phyloP scores from a whole-genome alignment of 2,329 filamentous ascomycete genomes.

The Zymoseptoria passerinii region DNA sequence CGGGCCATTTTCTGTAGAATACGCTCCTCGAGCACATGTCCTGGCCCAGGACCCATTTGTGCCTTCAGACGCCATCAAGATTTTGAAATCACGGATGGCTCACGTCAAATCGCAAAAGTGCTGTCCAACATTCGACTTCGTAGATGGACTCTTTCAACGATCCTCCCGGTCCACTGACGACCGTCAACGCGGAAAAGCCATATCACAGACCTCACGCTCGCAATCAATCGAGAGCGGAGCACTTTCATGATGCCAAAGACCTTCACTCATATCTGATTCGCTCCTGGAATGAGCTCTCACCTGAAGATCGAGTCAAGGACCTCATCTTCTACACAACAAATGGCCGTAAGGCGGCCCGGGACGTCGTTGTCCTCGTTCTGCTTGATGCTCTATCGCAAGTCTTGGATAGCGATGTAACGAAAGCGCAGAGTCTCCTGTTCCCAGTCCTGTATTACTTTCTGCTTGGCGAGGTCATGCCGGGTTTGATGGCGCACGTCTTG shows the following conservation, averaged over 20 bases:
- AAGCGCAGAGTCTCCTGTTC: not conserved
- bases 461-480: constrained; percentile 9
- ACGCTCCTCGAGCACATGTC: too few relatives aligned
- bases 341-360: constrained; percentile 6
- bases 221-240: not conserved
- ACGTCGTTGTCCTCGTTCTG: constrained; percentile 1
- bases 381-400: constrained; percentile 1
- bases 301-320: not conserved
- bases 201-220: not conserved
- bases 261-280: not conserved
- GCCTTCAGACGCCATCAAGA: not conserved
- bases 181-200: too few relatives aligned
- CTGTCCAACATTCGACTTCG: not conserved
- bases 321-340: constrained; percentile 1
- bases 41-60: not conserved
- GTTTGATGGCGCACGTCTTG: not conserved
- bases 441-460: constrained; percentile 7
- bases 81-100: not conserved
- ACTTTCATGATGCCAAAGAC: not conserved
- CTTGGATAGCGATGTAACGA: not conserved
- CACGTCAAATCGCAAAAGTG: not conserved
- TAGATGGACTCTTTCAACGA: not conserved
- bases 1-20: not conserved
- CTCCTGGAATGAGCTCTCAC: not conserved
- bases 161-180: not conserved